phyloP scores from a whole-genome alignment of 2,329 filamentous ascomycete species.

The Samsoniella hepiali region DNA sequence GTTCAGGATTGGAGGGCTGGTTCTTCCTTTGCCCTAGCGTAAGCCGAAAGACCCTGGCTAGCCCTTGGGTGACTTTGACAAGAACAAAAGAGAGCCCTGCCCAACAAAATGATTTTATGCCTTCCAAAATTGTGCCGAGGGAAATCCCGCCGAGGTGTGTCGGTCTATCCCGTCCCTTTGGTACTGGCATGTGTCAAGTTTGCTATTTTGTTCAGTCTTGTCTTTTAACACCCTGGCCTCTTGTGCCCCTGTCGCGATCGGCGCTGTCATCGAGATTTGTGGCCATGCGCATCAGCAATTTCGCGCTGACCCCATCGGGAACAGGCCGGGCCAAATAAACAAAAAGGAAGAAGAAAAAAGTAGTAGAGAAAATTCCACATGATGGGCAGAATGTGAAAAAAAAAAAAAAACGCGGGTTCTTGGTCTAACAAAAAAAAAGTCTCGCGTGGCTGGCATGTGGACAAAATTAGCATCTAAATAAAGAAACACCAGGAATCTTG shows the following conservation, averaged over 20 bases:
- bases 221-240: neutral
- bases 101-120: too few species aligned
- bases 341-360: neutral
- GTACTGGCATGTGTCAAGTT: neutral
- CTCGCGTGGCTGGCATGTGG: neutral
- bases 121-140: neutral
- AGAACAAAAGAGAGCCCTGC: too few species aligned
- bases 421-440: neutral
- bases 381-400: neutral
- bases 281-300: neutral
- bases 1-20: neutral
- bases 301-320: neutral
- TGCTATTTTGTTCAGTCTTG: neutral
- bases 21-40: too few species aligned
- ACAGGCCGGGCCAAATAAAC: neutral
- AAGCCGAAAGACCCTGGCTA: too few species aligned
- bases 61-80: too few species aligned
- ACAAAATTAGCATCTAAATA: too few species aligned
- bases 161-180: neutral
- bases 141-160: neutral
- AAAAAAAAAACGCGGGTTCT: neutral
- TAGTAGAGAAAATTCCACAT: neutral
- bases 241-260: conserved; percentile 6
- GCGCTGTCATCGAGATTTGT: conserved; percentile 13
- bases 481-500: neutral